Conservation (phyloP, 192 early-diverging fungal species). For the Podila epigama region DNA sequence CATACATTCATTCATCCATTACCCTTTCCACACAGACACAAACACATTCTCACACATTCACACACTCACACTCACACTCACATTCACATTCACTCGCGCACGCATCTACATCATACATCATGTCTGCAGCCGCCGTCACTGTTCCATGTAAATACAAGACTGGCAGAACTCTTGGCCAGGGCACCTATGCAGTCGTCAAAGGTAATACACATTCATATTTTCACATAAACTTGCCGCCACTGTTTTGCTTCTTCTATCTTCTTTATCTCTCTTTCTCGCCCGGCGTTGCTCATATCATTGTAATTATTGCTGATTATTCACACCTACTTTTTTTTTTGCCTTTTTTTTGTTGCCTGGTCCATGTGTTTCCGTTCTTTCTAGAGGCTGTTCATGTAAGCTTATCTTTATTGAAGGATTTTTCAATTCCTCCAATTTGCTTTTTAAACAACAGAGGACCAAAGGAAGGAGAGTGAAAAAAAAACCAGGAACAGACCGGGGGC, state of each 20-base stretch:
- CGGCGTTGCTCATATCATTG: no score
- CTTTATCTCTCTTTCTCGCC: slow-evolving; percentile 1
- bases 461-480: no score
- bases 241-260: background rate
- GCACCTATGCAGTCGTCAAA: slow-evolving; percentile 75
- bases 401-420: background rate
- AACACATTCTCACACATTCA: background rate
- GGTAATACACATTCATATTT: slow-evolving; percentile 42
- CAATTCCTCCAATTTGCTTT: no score
- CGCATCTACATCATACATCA: slow-evolving; percentile 3
- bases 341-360: slow-evolving; percentile 7
- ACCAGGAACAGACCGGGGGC: no score
- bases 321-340: background rate
- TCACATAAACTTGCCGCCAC: no score
- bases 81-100: background rate
- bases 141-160: slow-evolving; percentile 72
- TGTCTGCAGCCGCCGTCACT: slow-evolving; percentile 21
- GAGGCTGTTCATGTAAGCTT: slow-evolving; percentile 63
- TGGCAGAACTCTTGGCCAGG: slow-evolving; percentile 69
- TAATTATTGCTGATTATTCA: background rate
- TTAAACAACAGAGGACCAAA: no score
- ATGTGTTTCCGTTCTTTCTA: slow-evolving; percentile 7
- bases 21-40: background rate
- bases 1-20: background rate
- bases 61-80: slow-evolving; percentile 1